These are phyloP conservation scores for Heterobasidion annosum DNA, from an alignment of 1,284 basidiomycete species.

Conservation along the genomic window DNA sequence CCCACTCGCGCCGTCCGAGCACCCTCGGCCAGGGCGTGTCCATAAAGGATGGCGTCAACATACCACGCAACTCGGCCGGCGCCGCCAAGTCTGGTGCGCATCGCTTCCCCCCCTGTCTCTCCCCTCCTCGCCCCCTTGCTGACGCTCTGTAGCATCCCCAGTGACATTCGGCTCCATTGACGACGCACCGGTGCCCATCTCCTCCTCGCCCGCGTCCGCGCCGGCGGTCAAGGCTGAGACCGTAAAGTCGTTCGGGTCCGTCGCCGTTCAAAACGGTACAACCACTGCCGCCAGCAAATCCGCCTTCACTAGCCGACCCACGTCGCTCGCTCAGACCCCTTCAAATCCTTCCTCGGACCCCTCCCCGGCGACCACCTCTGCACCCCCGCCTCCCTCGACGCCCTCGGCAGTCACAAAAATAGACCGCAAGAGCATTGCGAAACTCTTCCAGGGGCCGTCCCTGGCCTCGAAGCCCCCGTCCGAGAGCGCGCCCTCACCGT, in stretches of 20 bases:
- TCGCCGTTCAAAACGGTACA: constrained; percentile 24
- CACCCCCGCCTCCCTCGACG: constrained; percentile 22
- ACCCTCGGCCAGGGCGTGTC: constrained; percentile 58
- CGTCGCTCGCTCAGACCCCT: constrained; percentile 14
- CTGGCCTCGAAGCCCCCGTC: constrained; percentile 27
- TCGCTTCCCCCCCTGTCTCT: constrained; percentile 9
- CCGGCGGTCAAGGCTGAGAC: constrained; percentile 60
- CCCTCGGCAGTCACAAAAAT: constrained; percentile 25
- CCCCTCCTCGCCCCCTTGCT: constrained; percentile 2
- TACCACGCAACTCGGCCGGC: constrained; percentile 46
- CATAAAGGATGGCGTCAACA: constrained; percentile 67
- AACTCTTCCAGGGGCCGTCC: constrained; percentile 55
- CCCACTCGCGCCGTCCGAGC: constrained; percentile 67
- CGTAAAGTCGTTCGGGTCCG: constrained; percentile 74
- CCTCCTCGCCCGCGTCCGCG: constrained; percentile 57
- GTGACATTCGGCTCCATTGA: constrained; percentile 84
- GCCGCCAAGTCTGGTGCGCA: constrained; percentile 54
- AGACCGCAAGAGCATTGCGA: constrained; percentile 51
- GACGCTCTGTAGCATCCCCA: constrained; percentile 37
- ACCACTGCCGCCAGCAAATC: constrained; percentile 7
- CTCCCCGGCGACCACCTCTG: constrained; percentile 25
- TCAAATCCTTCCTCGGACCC: constrained; percentile 13
- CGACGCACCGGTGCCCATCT: constrained; percentile 56
- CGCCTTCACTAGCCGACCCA: constrained; percentile 19
- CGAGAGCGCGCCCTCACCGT: constrained; percentile 32